Base-by-base conservation (phyloP, 805 yeast genomes). In the Wickerhamiella shivajii region DNA sequence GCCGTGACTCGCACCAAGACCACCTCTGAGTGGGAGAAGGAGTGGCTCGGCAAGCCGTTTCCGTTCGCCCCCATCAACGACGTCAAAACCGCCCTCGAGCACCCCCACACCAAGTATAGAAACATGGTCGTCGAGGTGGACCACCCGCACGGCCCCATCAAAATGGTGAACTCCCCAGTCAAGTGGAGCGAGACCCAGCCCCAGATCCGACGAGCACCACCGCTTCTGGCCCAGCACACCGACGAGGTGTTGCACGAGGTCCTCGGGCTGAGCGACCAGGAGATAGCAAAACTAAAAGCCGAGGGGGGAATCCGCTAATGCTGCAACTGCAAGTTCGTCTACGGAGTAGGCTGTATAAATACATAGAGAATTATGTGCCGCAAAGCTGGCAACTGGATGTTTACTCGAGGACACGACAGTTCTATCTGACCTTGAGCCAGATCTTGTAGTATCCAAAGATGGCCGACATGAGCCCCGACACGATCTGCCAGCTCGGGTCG, bases 21-120 rank as follows among this genome's bases (percentile, higher is more conserved):
- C 3, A 56, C 61, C 4, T 38, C 43, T 23, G 53, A 59, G 36
- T 60, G 64, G 64, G 46, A 53, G 8, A 37, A 34, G 4, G 34
- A 39, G 8, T 59, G 60, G 46, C 46, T 44, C 19, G 50, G 49
- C 20, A 31, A 36, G 19, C 54, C 54, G 23, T 52, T 60, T 39
- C 60, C 64, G 8, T 57, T 48, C 32, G 64, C 64, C 2, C 57
- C 64, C 2, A 55, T 59, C 24, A 59, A 59, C 39, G 64, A 60
- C 34, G 46, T 59, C 33, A 49, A 53, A 38, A 41, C 51, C 12
- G 44, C 61, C 11, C 46, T 60, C 12, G 46, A 47, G 28, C 58
- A 53, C 35, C 53, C 52, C 15, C 64, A 59, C 24, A 43, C 59
- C 6, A 39, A 34, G 24, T 61, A 62, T 2, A 45, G 64, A 16